Conservation (phyloP, 257 asterid species). For the Solanum sejunctum region DNA sequence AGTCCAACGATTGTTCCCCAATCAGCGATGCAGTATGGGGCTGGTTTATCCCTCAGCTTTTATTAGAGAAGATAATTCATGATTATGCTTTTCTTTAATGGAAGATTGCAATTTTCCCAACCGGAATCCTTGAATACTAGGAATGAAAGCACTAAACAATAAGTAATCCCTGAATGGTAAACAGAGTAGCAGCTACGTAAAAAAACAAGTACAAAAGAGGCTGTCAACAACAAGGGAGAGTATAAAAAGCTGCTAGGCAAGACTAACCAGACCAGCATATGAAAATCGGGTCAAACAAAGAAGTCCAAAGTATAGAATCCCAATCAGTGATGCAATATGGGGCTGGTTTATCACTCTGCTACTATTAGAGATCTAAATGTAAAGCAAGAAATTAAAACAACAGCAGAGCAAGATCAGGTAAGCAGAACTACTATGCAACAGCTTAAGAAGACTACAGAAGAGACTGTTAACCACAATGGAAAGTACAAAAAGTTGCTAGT, state of each 20-base stretch:
- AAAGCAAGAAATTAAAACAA: background rate
- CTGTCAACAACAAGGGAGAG: background rate
- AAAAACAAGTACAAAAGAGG: background rate
- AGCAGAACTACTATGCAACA: background rate
- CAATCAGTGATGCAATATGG: background rate
- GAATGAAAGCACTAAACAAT: background rate
- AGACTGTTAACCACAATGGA: background rate
- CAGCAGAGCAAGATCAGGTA: background rate
- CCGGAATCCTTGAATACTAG: background rate
- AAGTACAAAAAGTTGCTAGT: background rate
- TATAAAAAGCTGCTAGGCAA: background rate
- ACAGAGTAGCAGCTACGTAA: background rate
- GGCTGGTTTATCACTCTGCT: background rate
- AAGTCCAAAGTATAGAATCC: background rate
- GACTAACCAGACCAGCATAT: background rate
- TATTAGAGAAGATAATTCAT: background rate
- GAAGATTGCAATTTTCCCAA: background rate
- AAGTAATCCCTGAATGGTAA: background rate
- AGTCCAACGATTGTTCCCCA: background rate
- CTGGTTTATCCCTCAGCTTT: background rate
- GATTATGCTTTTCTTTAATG: background rate
- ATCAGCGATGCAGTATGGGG: background rate
- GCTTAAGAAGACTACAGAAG: background rate
- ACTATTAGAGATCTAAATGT: background rate
- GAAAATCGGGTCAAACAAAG: background rate